Conservation (phyloP, 2,329 filamentous ascomycete species). For the Chrysoporthe puriensis region DNA sequence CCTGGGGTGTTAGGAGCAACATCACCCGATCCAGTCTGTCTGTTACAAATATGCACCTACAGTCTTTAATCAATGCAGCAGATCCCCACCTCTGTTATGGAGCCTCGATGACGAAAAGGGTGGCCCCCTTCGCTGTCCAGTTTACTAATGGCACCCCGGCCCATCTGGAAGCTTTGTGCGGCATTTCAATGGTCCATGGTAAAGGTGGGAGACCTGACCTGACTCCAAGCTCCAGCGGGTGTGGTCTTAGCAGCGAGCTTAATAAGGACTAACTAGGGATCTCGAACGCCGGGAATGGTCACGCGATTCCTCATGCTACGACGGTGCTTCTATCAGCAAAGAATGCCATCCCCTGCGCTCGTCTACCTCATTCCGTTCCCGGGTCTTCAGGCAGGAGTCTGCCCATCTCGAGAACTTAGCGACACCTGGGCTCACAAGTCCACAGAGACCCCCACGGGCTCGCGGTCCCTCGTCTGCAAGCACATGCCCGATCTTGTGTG, state of each 20-base stretch:
- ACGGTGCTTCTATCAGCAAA: no score
- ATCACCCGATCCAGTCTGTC: background rate
- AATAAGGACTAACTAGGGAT: no score
- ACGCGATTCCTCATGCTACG: no score
- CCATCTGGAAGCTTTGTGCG: background rate
- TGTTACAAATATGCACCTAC: background rate
- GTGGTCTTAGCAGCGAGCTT: background rate
- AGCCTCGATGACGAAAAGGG: slow-evolving; percentile 8
- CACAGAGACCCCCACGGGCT: no score
- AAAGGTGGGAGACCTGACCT: background rate
- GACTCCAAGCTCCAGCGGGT: background rate
- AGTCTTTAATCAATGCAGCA: background rate
- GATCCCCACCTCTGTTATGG: background rate
- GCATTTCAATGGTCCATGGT: slow-evolving; percentile 1
- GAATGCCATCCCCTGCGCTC: no score
- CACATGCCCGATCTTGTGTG: no score
- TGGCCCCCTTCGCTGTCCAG: background rate
- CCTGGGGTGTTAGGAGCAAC: background rate
- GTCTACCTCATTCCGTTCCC: no score
- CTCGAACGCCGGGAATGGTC: no score
- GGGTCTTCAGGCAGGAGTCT: no score
- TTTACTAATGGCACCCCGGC: slow-evolving; percentile 1
- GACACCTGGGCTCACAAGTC: no score
- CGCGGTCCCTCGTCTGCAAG: no score
- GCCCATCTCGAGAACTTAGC: no score